Conservation (phyloP, 1,284 basidiomycete genomes). For the Cutaneotrichosporon sp. region DNA sequence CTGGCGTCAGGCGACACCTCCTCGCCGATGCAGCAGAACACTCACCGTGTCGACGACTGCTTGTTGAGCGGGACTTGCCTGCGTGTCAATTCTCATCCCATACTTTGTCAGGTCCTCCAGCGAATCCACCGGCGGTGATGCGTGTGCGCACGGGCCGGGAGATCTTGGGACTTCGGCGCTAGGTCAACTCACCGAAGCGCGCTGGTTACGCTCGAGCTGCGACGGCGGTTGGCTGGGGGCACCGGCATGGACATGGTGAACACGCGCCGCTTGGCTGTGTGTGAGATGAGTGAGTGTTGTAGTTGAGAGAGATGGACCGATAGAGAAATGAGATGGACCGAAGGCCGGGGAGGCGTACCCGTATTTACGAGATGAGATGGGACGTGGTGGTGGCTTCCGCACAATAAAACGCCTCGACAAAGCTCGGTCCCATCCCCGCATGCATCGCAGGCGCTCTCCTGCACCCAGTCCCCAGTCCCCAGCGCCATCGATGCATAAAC, state of each 20-base stretch:
- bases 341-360: no score
- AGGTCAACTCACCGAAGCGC: slow-evolving; percentile 36
- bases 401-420: neutral
- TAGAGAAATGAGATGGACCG: neutral
- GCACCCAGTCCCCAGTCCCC: no score
- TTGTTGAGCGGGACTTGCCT: slow-evolving; percentile 43
- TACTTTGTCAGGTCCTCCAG: no score
- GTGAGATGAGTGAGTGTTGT: neutral
- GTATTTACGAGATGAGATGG: neutral
- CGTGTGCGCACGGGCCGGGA: neutral
- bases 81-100: slow-evolving; percentile 1
- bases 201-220: slow-evolving; percentile 36
- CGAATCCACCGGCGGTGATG: no score
- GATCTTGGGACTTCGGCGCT: no score
- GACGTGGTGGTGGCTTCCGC: neutral
- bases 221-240: slow-evolving; percentile 17
- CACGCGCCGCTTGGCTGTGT: neutral
- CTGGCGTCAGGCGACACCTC: neutral
- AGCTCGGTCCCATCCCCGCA: no score
- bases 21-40: neutral
- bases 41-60: slow-evolving; percentile 18
- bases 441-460: no score
- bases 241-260: slow-evolving; percentile 2
- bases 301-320: neutral
- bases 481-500: no score